Percentiles rank a stretch among this genome's conserved stretches.
Conservation (phyloP, 345 rosid species). For the Pugionium dolabratum region DNA sequence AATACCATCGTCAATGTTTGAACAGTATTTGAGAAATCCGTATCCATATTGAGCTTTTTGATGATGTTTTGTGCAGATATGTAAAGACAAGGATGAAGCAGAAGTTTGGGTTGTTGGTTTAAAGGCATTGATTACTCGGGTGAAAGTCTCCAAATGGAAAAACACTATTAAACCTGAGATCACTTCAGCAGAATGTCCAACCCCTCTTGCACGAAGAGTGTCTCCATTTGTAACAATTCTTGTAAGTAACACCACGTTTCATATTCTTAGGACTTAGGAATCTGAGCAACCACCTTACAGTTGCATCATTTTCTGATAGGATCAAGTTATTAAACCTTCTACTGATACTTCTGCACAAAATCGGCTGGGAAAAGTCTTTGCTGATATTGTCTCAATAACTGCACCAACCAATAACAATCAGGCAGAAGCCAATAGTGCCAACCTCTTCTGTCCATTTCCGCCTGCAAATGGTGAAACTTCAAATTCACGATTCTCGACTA, state of each 20-base stretch:
- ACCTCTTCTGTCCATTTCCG: constrained; percentile 38
- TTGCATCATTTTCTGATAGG: constrained; percentile 44
- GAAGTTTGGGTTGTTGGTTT: constrained; percentile 92
- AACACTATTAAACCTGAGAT: constrained; percentile 48
- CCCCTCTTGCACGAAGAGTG: constrained; percentile 40
- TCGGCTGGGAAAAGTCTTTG: constrained; percentile 68
- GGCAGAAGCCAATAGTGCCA: constrained; percentile 45
- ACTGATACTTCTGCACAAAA: constrained; percentile 47
- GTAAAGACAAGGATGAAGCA: constrained; percentile 97
- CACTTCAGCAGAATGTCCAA: constrained; percentile 54
- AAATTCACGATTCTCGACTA: constrained; percentile 55
- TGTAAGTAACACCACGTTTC: constrained; percentile 47
- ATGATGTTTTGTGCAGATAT: constrained; percentile 56
- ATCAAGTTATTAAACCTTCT: constrained; percentile 52
- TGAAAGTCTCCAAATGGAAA: constrained; percentile 53
- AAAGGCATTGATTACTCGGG: constrained; percentile 58
- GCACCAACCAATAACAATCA: constrained; percentile 45
- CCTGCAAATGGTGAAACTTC: constrained; percentile 46
- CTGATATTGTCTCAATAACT: constrained; percentile 69
- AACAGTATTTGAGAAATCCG: background rate
- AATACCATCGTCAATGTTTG: background rate
- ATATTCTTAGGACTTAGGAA: constrained; percentile 1
- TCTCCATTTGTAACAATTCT: constrained; percentile 55
- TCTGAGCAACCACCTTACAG: constrained; percentile 25
- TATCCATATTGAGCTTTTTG: constrained; percentile 16